These are phyloP conservation scores for Scedosporium apiospermum DNA, from an alignment of 2,329 filamentous ascomycete genomes.

Conservation along the genomic window DNA sequence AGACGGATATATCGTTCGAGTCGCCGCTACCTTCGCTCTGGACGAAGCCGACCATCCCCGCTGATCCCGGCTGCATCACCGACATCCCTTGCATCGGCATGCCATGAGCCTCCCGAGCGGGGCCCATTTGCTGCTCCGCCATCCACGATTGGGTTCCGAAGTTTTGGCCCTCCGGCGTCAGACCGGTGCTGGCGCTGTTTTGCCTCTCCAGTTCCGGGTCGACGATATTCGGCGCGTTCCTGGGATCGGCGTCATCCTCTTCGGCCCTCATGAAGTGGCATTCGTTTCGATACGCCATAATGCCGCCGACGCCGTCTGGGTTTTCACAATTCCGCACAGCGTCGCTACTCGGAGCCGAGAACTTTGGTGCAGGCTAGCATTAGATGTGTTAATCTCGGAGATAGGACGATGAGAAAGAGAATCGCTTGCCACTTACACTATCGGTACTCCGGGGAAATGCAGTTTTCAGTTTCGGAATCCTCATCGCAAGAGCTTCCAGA, in stretches of 20 bases:
- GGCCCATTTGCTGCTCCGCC: slow-evolving; percentile 22
- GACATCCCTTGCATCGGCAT: slow-evolving; percentile 18
- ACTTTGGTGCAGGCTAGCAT: neutral
- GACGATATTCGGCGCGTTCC: slow-evolving; percentile 28
- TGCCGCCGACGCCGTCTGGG: slow-evolving; percentile 26
- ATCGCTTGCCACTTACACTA: slow-evolving; percentile 32
- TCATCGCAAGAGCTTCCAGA: slow-evolving; percentile 61
- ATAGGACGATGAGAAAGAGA: neutral
- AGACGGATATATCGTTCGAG: slow-evolving; percentile 36
- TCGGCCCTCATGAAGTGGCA: slow-evolving; percentile 31
- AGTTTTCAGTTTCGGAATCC: slow-evolving; percentile 46
- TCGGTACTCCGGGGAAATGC: slow-evolving; percentile 45
- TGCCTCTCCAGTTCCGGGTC: slow-evolving; percentile 25
- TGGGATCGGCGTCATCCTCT: slow-evolving; percentile 30
- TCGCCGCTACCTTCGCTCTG: slow-evolving; percentile 32
- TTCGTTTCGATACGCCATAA: slow-evolving; percentile 34
- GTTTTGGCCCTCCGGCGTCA: slow-evolving; percentile 14
- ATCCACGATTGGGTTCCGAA: slow-evolving; percentile 27
- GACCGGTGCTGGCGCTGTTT: slow-evolving; percentile 15
- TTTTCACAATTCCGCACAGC: slow-evolving; percentile 19
- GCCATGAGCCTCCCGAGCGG: neutral
- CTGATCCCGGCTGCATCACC: slow-evolving; percentile 23
- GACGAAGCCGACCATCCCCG: slow-evolving; percentile 26
- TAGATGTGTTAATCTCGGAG: neutral
- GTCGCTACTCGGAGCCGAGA: neutral